Evolutionary conservation across 2,329 filamentous ascomycete species (phyloP), one percentile per base, ranked within the genome.

Genomic region (Mycocentrospora acerina): DNA sequence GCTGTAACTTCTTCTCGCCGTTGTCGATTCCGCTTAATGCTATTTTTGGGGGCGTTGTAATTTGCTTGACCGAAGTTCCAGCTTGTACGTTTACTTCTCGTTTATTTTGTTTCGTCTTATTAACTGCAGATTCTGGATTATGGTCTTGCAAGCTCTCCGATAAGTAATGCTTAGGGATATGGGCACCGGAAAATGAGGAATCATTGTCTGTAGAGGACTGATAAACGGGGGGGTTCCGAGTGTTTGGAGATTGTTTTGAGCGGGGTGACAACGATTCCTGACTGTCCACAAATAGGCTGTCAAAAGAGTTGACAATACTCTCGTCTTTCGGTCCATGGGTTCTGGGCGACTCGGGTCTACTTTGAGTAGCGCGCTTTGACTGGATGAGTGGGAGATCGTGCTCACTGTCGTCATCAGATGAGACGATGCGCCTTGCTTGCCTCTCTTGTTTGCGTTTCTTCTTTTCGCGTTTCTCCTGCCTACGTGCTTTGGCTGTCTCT

Each of bases 121-220:
- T 30, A 8, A 3, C 31, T 22, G 5, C 9, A 6, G 19, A 6
- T 22, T 22, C 19, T 22, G 19, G 9, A 22, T 22, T 9, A 9
- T 6, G 5, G 5, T 22, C 19, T 12, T 17, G 29, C 16, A 45
- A 18, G 15, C 52, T 43, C 7, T 26, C 37, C 22, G 51, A 24
- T 6, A 40, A 24, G 3, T 40, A 40, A 31, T 50, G 45, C 11
- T 38, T 37, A n/a, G 37, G 33, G 6, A 22, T 12, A 9, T 37
- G 24, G 3, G 7, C 33, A 7, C 38, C 42, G 10, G 30, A 32
- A 32, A 16, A 15, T 3, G 40, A 37, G 1, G 45, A 37, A 25
- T 18, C 35, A 25, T 42, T 36, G 2, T 51, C 48, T 24, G 46
- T 48, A 19, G 55, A 57, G 7, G 56, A 54, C 16, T 54, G 55